These are phyloP conservation scores for Cymbidium sinense DNA, from an alignment of 106 monocot species.

Conservation along the genomic window DNA sequence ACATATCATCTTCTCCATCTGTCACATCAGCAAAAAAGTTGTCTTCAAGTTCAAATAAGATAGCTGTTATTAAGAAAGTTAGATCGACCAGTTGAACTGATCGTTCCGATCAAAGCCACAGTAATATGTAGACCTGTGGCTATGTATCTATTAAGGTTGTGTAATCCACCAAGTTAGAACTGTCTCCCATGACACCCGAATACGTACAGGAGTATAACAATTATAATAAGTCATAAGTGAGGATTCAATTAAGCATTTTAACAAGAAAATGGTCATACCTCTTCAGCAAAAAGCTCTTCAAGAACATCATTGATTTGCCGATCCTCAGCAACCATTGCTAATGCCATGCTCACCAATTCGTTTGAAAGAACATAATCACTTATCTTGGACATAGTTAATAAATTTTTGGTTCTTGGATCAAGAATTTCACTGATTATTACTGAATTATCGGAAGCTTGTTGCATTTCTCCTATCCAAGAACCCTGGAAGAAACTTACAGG, in stretches of 20 bases:
- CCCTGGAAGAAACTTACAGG: constrained; percentile 45
- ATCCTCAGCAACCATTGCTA: constrained; percentile 76
- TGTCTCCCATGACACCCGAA: neutral
- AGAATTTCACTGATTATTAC: constrained; percentile 75
- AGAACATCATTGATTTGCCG: constrained; percentile 71
- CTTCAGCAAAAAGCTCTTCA: constrained; percentile 74
- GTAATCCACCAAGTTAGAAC: too few relatives aligned
- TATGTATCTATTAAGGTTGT: too few relatives aligned
- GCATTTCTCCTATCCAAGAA: constrained; percentile 81
- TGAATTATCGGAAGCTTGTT: constrained; percentile 61
- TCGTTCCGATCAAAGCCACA: too few relatives aligned
- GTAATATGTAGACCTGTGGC: too few relatives aligned
- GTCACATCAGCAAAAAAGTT: too few relatives aligned
- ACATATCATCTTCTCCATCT: too few relatives aligned
- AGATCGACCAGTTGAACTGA: too few relatives aligned
- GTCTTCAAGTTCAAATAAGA: too few relatives aligned
- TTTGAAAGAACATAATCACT: constrained; percentile 75
- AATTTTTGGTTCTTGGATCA: constrained; percentile 67
- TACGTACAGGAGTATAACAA: neutral
- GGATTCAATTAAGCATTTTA: neutral
- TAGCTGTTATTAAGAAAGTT: too few relatives aligned
- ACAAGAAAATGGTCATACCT: constrained; percentile 23
- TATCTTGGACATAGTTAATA: constrained; percentile 60
- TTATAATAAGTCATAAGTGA: neutral
- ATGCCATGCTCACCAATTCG: constrained; percentile 75